Evolutionary conservation across 371 early-diverging fungal genomes (phyloP).

Genomic region (Enterospora canceri): DNA sequence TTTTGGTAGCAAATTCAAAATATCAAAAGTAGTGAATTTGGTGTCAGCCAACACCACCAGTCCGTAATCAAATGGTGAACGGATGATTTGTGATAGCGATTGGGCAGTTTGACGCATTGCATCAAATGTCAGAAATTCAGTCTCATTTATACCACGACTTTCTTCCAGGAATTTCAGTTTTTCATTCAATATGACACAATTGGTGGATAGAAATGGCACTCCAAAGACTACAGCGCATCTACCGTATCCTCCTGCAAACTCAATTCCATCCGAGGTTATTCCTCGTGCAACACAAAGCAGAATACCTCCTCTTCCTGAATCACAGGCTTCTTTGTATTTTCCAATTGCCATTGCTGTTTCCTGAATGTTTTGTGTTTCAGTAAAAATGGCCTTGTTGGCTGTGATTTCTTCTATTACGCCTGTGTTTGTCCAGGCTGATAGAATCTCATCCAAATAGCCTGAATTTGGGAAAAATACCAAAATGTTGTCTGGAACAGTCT

Average conservation of each 20-base stretch:
- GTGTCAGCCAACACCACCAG: slow-evolving; percentile 96
- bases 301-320: slow-evolving; percentile 92
- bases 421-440: slow-evolving; percentile 90
- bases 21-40: slow-evolving; percentile 80
- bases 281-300: slow-evolving; percentile 96
- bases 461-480: slow-evolving; percentile 97
- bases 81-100: slow-evolving; percentile 81
- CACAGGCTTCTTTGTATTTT: slow-evolving; percentile 83
- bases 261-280: slow-evolving; percentile 96
- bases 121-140: slow-evolving; percentile 95
- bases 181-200: slow-evolving; percentile 72
- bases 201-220: slow-evolving; percentile 85
- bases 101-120: slow-evolving; percentile 98
- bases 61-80: slow-evolving; percentile 96
- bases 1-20: slow-evolving; percentile 81
- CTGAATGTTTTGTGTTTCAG: slow-evolving; percentile 94
- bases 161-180: slow-evolving; percentile 82
- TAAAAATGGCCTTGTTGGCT: slow-evolving; percentile 88
- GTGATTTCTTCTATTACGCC: slow-evolving; percentile 62
- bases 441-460: slow-evolving; percentile 93
- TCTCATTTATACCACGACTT: slow-evolving; percentile 78
- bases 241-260: slow-evolving; percentile 97
- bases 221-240: slow-evolving; percentile 85
- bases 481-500: slow-evolving; percentile 88
- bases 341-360: slow-evolving; percentile 85